Conservation (phyloP, 208 protist genomes). For the Perkinsela sp. region DNA sequence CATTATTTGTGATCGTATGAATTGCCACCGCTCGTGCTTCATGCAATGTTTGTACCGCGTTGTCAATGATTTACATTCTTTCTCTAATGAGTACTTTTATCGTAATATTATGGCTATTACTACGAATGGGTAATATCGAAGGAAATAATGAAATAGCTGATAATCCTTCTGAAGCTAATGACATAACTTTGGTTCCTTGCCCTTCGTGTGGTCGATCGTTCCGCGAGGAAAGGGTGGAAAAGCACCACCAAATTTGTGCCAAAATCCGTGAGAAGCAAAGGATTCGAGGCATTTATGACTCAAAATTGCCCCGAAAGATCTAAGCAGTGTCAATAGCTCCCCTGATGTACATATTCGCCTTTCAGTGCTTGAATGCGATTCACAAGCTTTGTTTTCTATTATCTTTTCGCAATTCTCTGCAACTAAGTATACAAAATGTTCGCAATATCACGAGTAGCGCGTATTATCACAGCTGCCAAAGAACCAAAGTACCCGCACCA, state of each 20-base stretch:
- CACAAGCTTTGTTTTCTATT: too few relatives aligned
- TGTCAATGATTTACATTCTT: background rate
- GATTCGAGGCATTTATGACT: background rate
- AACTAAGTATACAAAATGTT: too few relatives aligned
- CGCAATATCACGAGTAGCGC: too few relatives aligned
- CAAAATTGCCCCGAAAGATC: too few relatives aligned
- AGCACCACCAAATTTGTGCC: background rate
- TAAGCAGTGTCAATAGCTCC: too few relatives aligned
- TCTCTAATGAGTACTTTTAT: too few relatives aligned
- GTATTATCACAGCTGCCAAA: background rate
- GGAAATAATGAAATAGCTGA: background rate
- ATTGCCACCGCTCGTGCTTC: background rate
- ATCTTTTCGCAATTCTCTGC: too few relatives aligned
- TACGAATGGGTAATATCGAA: background rate
- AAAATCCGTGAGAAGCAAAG: background rate
- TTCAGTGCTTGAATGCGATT: too few relatives aligned
- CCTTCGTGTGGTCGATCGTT: background rate
- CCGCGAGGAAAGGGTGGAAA: background rate
- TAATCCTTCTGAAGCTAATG: background rate
- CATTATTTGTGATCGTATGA: constrained; percentile 16
- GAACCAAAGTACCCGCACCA: background rate
- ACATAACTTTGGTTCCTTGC: background rate
- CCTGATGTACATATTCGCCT: too few relatives aligned
- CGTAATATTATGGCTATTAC: too few relatives aligned
- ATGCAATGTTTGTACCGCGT: background rate